Conservation (phyloP, 2,329 filamentous ascomycete species). For the Colletotrichum gigasporum region DNA sequence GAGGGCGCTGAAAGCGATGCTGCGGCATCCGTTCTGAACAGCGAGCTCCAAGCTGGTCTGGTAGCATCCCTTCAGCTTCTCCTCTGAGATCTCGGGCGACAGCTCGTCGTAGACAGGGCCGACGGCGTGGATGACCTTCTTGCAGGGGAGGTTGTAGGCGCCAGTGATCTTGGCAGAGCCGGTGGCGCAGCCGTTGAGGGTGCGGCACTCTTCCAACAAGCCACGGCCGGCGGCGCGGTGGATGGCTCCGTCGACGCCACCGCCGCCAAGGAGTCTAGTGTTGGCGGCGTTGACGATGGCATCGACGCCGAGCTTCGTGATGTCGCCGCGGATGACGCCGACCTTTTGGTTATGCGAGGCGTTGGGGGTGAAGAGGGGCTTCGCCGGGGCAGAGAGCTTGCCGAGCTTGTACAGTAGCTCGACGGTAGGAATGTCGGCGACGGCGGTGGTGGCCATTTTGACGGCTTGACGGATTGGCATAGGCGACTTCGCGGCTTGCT, state of each 20-base stretch:
- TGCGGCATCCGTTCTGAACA: conserved; percentile 70
- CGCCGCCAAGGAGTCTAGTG: conserved; percentile 78
- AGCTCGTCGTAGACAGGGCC: conserved; percentile 76
- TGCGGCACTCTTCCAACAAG: conserved; percentile 77
- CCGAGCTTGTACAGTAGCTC: conserved; percentile 71
- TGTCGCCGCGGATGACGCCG: conserved; percentile 77
- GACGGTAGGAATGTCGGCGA: conserved; percentile 70
- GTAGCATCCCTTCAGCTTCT: conserved; percentile 72
- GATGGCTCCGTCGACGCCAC: conserved; percentile 91
- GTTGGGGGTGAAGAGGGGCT: conserved; percentile 47
- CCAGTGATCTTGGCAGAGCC: conserved; percentile 85
- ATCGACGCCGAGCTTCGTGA: conserved; percentile 81
- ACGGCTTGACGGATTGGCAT: conserved; percentile 23
- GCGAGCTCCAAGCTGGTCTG: conserved; percentile 76
- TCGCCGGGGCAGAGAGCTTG: conserved; percentile 49
- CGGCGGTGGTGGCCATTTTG: conserved; percentile 50
- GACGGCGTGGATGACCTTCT: conserved; percentile 88
- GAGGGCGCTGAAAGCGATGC: conserved; percentile 83
- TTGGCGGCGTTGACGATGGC: conserved; percentile 97
- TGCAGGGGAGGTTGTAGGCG: conserved; percentile 79
- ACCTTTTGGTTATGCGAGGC: conserved; percentile 71
- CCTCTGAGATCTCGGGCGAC: conserved; percentile 51
- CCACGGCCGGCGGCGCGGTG: conserved; percentile 80
- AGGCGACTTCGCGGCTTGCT: background rate
- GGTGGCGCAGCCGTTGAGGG: conserved; percentile 76